Evolutionary conservation across 2,329 filamentous ascomycete species (phyloP), one percentile per base, ranked within the genome.

Genomic region (Bipolaris zeicola): DNA sequence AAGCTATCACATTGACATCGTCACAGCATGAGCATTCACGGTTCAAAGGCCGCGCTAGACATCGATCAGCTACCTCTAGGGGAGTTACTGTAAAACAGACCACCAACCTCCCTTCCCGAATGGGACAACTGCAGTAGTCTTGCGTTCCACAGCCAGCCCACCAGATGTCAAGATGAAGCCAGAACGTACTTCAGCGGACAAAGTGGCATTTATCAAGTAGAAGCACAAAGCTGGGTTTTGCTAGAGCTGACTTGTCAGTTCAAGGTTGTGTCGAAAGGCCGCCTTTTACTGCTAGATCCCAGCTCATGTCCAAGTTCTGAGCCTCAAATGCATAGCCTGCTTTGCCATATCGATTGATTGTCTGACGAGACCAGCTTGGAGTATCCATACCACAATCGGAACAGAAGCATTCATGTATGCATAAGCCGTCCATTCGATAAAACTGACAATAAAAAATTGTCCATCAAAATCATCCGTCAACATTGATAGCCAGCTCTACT

Each of bases 131-230:
- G 77, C 77, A 2, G 81, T 79, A 0, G 83, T 87, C 22, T 83
- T 70, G 0, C 84, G 79, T 46, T 85, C 79, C 1, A 87, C 81
- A 5, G 80, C 79, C 6, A 89, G 72, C 0, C 87, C 87, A 1
- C 87, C 87, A 74, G 89, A 90, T 0, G 87, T 89, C 62, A 89
- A 90, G 0, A 87, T 89, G 14, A 90, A 81, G 1, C 88, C 87
- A 43, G 85, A 86, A 3, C 82, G 83, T 2, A 89, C 86, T 61
- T 85, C 84, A 43, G 89, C 82, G 1, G 87, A 87, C 72, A 64
- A 86, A 89, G 0, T 87, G 87, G 0, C 78, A 76, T 59, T 83
- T 69, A 36, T 82, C 79, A 6, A 90, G 63, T 0, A 87, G 81
- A 5, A 86, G 62, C 0, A 87, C 87, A 87, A 87, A 89, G 61